phyloP scores from a whole-genome alignment of 177 flowering plant genomes.

The Vitis hybrid region DNA sequence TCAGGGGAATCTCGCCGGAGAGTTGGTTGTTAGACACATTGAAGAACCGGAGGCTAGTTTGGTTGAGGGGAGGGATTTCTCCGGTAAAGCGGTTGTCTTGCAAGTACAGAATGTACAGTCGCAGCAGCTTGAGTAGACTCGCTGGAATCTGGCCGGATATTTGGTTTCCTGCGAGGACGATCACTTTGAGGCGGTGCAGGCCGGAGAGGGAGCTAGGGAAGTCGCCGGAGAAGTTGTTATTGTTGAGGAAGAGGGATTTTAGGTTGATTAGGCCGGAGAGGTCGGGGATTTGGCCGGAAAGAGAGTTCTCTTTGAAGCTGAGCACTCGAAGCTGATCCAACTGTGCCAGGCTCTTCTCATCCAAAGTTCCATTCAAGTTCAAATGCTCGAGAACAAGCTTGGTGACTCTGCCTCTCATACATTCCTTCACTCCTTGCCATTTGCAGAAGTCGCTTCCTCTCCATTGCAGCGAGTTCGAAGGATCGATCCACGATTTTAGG shows the following conservation, averaged over 20 bases:
- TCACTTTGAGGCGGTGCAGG: conserved; percentile 64
- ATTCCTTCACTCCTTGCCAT: conserved; percentile 75
- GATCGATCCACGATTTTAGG: conserved; percentile 58
- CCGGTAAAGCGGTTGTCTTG: conserved; percentile 67
- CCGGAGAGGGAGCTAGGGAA: conserved; percentile 61
- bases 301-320: conserved; percentile 74
- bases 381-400: conserved; percentile 71
- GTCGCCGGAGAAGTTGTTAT: conserved; percentile 60
- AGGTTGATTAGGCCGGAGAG: conserved; percentile 68
- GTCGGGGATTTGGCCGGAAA: conserved; percentile 68
- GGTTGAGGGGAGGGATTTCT: conserved; percentile 63
- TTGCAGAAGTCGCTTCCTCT: conserved; percentile 40
- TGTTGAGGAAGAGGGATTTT: conserved; percentile 65
- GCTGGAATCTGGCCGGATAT: conserved; percentile 66
- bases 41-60: conserved; percentile 58
- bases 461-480: conserved; percentile 54
- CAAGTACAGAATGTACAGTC: conserved; percentile 57
- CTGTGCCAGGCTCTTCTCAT: conserved; percentile 38
- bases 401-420: conserved; percentile 61
- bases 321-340: conserved; percentile 82
- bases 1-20: conserved; percentile 70
- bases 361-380: conserved; percentile 53
- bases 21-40: conserved; percentile 77
- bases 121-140: conserved; percentile 36
- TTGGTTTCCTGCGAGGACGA: conserved; percentile 55